These are phyloP conservation scores for Oryza nivara DNA, from an alignment of 176 grass and related monocot genomes.

Conservation along the genomic window DNA sequence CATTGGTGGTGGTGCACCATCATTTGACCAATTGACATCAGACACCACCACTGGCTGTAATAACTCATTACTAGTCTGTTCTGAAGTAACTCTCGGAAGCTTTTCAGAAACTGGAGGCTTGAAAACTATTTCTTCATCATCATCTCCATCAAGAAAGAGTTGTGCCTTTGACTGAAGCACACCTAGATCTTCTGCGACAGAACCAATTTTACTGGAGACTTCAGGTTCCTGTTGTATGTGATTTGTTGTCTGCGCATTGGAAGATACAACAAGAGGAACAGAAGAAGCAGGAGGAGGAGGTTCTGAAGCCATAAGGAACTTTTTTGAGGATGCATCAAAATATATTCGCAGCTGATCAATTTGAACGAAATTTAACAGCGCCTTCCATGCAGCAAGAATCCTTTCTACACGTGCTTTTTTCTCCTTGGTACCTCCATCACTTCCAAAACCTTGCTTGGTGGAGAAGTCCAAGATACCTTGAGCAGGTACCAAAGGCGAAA, in stretches of 20 bases:
- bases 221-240: conserved; percentile 25
- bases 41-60: conserved; percentile 36
- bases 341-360: conserved; percentile 66
- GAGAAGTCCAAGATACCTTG: conserved; percentile 88
- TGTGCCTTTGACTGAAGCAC: conserved; percentile 31
- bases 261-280: background rate
- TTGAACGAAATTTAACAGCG: conserved; percentile 58
- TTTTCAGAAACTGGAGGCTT: conserved; percentile 60
- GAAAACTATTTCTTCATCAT: conserved; percentile 92
- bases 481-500: conserved; percentile 69
- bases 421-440: conserved; percentile 61
- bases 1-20: background rate
- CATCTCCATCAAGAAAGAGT: conserved; percentile 60
- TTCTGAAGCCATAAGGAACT: conserved; percentile 59
- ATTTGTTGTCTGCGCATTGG: conserved; percentile 10
- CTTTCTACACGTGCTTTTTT: conserved; percentile 65
- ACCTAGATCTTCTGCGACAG: conserved; percentile 22
- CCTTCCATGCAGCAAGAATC: conserved; percentile 69
- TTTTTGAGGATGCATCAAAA: conserved; percentile 65
- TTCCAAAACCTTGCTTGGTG: conserved; percentile 53
- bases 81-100: conserved; percentile 36
- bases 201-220: conserved; percentile 20
- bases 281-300: conserved; percentile 44
- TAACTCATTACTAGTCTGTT: conserved; percentile 25
- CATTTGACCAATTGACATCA: conserved; percentile 24